Evolutionary conservation across 108 stramenopile species (phyloP).

Genomic region (Parmales sp.): DNA sequence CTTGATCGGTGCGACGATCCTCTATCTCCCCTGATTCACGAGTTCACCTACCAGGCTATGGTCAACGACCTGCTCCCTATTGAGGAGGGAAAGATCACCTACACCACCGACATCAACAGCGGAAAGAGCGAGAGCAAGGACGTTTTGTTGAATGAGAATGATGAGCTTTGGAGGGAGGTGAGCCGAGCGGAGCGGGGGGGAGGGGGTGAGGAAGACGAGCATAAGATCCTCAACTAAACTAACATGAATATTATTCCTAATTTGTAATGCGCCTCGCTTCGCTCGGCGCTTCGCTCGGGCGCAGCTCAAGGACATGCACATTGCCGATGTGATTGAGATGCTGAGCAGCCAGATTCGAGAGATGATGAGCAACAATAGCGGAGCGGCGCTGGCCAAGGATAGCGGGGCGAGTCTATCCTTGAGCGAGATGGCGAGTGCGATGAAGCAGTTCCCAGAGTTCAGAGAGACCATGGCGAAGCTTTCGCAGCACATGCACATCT

Average conservation of each 20-base stretch:
- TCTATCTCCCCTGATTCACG: slow-evolving; percentile 91
- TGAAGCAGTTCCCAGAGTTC: slow-evolving; percentile 87
- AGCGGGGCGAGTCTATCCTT: slow-evolving; percentile 52
- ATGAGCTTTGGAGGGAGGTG: slow-evolving; percentile 66
- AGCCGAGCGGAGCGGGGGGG: background rate
- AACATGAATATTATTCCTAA: no score
- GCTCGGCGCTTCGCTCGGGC: slow-evolving; percentile 16
- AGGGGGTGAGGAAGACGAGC: no score
- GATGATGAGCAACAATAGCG: slow-evolving; percentile 55
- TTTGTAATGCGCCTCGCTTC: background rate
- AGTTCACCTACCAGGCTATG: slow-evolving; percentile 95
- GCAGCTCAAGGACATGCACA: slow-evolving; percentile 86
- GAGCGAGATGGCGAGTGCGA: slow-evolving; percentile 75
- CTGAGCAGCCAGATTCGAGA: slow-evolving; percentile 63
- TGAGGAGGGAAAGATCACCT: slow-evolving; percentile 71
- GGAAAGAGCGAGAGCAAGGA: slow-evolving; percentile 40
- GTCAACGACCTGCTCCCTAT: slow-evolving; percentile 82
- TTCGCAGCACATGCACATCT: slow-evolving; percentile 82
- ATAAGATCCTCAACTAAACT: no score
- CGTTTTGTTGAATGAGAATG: slow-evolving; percentile 82
- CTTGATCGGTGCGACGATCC: slow-evolving; percentile 86
- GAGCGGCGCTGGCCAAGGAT: slow-evolving; percentile 29
- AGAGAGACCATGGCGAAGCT: slow-evolving; percentile 84
- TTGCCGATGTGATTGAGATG: slow-evolving; percentile 80
- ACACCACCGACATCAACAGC: slow-evolving; percentile 30